Evolutionary conservation across 2,329 filamentous ascomycete species (phyloP).

Genomic region (Fusarium irregulare): DNA sequence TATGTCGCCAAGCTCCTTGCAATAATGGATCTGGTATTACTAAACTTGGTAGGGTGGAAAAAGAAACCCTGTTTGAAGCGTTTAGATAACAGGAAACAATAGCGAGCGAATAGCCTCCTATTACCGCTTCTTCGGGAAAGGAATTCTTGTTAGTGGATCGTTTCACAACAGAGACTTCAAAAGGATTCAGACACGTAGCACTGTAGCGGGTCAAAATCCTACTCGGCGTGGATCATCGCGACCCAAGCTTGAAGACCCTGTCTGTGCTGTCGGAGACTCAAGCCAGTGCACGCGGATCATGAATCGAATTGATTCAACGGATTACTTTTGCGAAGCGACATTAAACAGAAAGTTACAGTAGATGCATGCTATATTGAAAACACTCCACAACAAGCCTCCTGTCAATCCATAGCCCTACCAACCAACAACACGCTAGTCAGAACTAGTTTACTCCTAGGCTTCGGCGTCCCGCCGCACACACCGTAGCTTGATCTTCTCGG

Average conservation of each 20-base stretch:
- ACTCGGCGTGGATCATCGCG: not conserved
- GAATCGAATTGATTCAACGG: not conserved
- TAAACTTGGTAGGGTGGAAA: not conserved
- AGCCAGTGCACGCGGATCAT: not conserved
- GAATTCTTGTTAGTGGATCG: not conserved
- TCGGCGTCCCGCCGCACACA: conserved; percentile 24
- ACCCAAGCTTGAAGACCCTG: not conserved
- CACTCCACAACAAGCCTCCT: not conserved
- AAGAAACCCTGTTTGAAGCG: not conserved
- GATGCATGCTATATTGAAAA: not conserved
- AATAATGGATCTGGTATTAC: not conserved
- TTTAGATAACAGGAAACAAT: not conserved
- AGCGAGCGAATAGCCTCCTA: not conserved
- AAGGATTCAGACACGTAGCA: not conserved
- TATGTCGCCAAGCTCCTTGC: not conserved
- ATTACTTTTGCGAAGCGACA: not conserved
- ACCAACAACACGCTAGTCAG: not conserved
- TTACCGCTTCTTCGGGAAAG: not conserved
- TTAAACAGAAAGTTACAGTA: not conserved
- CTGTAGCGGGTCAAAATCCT: not conserved
- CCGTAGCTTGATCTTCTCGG: conserved; percentile 35
- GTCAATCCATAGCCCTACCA: not conserved
- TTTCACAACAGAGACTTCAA: not conserved
- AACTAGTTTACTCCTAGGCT: not conserved
- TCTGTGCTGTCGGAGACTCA: not conserved